Base-by-base conservation (phyloP, 2,329 filamentous ascomycete genomes). In the Fusarium austroafricanum region DNA sequence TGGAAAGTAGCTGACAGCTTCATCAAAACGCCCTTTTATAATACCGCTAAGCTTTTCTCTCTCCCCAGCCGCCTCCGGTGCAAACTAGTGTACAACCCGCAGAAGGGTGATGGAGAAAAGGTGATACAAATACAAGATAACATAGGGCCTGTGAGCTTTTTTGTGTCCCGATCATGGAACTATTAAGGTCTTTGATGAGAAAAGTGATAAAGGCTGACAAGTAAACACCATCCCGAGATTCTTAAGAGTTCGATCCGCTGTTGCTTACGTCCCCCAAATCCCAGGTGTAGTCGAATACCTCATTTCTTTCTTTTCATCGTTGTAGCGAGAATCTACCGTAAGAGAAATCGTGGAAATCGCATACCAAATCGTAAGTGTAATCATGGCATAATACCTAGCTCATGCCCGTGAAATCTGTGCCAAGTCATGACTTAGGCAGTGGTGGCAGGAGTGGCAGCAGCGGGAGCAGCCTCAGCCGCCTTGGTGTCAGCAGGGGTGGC, bases 281-380 rank as follows among this genome's bases (percentile, higher is more conserved):
- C 70, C 69, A 72, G 71, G 58, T 68, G 64, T 71, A 68, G 69
- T 73, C 65, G 61, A 72, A 68, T 67, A 51, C 68, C 58, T 61
- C 62, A 57, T 70, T 35, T 67, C 56, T 68, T 69, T 59, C 67
- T 67, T 73, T 73, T 68, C 62, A 70, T 74, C 75, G 70, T 69
- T 72, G 70, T 66, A 75, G 76, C 72, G 66, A 76, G 67, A 73
- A 75, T 77, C 71, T 77, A 76, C 75, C 73, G 70, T 79, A 79
- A 77, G 73, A 77, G 71, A 79, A 78, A 74, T 79, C 74, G 74
- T 79, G 73, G 68, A 76, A 80, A 76, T 78, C 76, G 77, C 75
- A 72, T 79, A 75, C 75, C 78, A 79, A 77, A 78, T 79, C 76
- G 72, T 79, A 77, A 79, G 67, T 73, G 71, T 78, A 75, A 72